phyloP scores from a whole-genome alignment of 2,329 filamentous ascomycete species.

The Botrytis elliptica region DNA sequence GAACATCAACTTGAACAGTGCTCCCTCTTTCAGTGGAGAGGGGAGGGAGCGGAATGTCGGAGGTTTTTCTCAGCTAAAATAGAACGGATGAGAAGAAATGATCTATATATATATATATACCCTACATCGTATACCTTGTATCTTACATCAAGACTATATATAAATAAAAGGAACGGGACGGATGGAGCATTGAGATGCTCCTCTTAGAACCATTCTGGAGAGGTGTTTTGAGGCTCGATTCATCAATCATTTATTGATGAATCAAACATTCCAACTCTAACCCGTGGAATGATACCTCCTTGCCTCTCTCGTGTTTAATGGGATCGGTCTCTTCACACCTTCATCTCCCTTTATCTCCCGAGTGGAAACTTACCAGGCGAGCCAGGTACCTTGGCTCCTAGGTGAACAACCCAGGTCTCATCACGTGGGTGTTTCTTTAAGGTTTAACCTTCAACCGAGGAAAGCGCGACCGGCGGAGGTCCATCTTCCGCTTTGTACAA shows the following conservation, averaged over 20 bases:
- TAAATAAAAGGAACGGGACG: background rate
- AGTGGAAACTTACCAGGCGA: background rate
- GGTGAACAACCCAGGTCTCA: background rate
- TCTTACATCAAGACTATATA: background rate
- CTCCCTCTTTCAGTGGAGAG: background rate
- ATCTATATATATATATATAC: background rate
- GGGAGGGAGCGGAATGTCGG: slow-evolving; percentile 3
- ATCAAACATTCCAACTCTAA: background rate
- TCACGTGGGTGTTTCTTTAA: background rate
- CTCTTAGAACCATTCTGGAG: background rate
- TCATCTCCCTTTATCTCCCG: background rate
- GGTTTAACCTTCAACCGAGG: slow-evolving; percentile 1
- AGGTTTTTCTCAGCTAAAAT: background rate
- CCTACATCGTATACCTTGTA: background rate
- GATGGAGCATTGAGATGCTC: background rate
- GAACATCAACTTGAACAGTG: background rate
- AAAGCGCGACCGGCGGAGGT: background rate
- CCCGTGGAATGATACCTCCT: background rate
- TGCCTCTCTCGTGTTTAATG: background rate
- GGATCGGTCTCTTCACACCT: background rate
- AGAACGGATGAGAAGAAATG: background rate
- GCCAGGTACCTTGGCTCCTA: background rate
- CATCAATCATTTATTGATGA: background rate
- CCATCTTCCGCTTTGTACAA: background rate
- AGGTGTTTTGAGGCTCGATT: background rate